Percentiles rank a stretch among this genome's conserved stretches.
phyloP scores from a whole-genome alignment of 176 grass and related monocot genomes.

The Pontederia paniculata region DNA sequence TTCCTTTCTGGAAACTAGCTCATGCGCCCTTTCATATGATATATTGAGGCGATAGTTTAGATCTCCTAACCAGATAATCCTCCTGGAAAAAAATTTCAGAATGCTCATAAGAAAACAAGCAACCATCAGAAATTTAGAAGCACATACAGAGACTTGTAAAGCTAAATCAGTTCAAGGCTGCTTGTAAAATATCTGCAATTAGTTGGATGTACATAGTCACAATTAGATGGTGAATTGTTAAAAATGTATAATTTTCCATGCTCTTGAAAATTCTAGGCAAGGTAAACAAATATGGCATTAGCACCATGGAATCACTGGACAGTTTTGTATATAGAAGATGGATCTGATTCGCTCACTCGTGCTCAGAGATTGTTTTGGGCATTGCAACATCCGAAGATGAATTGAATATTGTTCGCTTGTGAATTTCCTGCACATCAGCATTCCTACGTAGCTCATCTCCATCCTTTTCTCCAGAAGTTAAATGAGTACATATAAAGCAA shows the following conservation, averaged over 20 bases:
- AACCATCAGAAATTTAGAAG: neutral
- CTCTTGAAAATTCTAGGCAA: too few relatives aligned
- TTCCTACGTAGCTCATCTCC: slow-evolving; percentile 62
- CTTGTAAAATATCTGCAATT: neutral
- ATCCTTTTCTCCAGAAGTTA: slow-evolving; percentile 73
- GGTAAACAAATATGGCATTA: neutral
- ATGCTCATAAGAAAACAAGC: neutral
- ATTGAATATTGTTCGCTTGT: slow-evolving; percentile 59
- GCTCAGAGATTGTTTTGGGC: slow-evolving; percentile 46
- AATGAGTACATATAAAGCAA: slow-evolving; percentile 87
- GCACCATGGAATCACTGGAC: neutral
- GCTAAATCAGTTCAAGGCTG: slow-evolving; percentile 2
- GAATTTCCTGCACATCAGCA: slow-evolving; percentile 73
- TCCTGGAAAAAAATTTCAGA: slow-evolving; percentile 47
- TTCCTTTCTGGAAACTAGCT: slow-evolving; percentile 61
- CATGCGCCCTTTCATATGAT: slow-evolving; percentile 56
- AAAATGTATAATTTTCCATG: too few relatives aligned
- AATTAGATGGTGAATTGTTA: too few relatives aligned
- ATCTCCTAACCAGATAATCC: slow-evolving; percentile 91
- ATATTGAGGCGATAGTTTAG: slow-evolving; percentile 87
- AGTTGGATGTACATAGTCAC: too few relatives aligned
- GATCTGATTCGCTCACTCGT: slow-evolving; percentile 54
- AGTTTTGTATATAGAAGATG: neutral
- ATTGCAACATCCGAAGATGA: slow-evolving; percentile 27
- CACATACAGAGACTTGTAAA: neutral